These are phyloP conservation scores for Neofusicoccum sp. DNA, from an alignment of 2,329 filamentous ascomycete species.

Conservation along the genomic window DNA sequence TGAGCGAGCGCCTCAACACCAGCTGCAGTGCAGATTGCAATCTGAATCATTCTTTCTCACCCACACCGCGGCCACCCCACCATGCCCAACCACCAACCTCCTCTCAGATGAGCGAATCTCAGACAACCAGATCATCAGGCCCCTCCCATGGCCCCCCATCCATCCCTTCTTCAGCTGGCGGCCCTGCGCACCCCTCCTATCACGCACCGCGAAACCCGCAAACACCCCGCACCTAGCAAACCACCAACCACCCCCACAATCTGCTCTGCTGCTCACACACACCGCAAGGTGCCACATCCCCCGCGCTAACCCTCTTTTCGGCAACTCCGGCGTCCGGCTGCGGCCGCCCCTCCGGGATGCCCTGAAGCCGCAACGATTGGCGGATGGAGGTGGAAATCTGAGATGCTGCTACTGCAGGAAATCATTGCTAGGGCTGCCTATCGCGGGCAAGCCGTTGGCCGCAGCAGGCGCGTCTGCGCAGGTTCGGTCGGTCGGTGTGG, in stretches of 20 bases:
- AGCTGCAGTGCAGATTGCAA: not conserved
- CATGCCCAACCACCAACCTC: not conserved
- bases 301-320: conserved; percentile 3
- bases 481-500: too few relatives aligned
- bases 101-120: not conserved
- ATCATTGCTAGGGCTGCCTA: not conserved
- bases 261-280: not conserved
- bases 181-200: not conserved
- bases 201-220: not conserved
- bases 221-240: not conserved
- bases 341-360: not conserved
- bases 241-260: not conserved
- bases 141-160: not conserved
- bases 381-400: not conserved
- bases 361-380: not conserved
- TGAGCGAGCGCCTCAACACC: conserved; percentile 16
- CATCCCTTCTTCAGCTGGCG: not conserved
- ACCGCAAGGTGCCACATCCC: conserved; percentile 14
- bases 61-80: not conserved
- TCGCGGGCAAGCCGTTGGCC: not conserved
- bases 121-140: not conserved
- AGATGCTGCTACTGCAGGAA: not conserved
- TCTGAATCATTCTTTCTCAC: too few relatives aligned
- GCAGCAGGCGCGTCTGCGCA: not conserved
- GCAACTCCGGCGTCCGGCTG: conserved; percentile 2